phyloP scores from a whole-genome alignment of 306 rosid species.

The Arachis stenosperma region DNA sequence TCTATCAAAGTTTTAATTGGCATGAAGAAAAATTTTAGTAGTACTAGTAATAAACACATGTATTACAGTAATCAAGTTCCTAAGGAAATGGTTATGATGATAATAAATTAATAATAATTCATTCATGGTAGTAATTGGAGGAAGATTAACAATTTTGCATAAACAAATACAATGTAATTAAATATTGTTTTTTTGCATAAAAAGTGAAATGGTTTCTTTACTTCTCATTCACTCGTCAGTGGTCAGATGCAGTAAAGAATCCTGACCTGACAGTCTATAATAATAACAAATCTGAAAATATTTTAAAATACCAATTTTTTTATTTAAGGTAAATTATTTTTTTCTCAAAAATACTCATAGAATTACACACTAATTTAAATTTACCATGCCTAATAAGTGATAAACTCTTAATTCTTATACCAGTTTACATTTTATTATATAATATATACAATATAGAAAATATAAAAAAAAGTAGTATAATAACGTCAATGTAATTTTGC shows the following conservation, averaged over 20 bases:
- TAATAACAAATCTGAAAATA: conserved; percentile 28
- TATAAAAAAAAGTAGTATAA: too few species aligned
- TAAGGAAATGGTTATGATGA: background rate
- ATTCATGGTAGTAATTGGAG: background rate
- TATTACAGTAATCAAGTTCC: conserved; percentile 9
- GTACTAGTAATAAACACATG: background rate
- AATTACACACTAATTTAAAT: too few species aligned
- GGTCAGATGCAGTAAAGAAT: conserved; percentile 43
- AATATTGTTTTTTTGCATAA: background rate
- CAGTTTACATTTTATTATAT: too few species aligned
- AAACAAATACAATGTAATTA: background rate
- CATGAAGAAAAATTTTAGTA: background rate
- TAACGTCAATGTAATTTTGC: too few species aligned
- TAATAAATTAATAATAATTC: too few species aligned
- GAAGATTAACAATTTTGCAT: background rate
- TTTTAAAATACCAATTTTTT: background rate
- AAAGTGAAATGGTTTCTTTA: conserved; percentile 21
- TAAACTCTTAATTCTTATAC: too few species aligned
- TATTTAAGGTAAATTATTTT: too few species aligned
- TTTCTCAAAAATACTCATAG: too few species aligned
- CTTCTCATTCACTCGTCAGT: conserved; percentile 45
- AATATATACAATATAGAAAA: too few species aligned
- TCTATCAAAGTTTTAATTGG: background rate
- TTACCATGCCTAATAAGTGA: too few species aligned
- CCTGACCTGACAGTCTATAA: conserved; percentile 42